Conservation (phyloP, 2,329 filamentous ascomycete species). For the Epicoccum nigrum region DNA sequence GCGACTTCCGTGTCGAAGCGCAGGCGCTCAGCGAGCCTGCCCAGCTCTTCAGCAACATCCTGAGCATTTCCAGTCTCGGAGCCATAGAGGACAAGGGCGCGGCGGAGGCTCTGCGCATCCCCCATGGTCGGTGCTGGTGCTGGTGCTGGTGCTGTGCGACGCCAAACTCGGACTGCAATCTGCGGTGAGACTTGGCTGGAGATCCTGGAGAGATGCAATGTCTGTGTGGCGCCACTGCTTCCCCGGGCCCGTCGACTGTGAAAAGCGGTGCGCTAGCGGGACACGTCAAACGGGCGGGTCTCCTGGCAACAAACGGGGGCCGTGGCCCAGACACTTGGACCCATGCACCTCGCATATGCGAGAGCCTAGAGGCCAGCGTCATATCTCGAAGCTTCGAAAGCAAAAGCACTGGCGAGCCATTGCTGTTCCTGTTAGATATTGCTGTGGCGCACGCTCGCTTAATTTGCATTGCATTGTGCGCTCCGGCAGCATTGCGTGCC, state of each 20-base stretch:
- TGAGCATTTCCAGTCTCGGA: conserved; percentile 95
- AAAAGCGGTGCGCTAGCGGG: conserved; percentile 34
- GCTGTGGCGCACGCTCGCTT: conserved; percentile 19
- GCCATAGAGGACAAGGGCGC: conserved; percentile 80
- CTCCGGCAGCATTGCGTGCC: no score
- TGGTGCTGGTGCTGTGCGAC: no score
- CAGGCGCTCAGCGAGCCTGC: conserved; percentile 73
- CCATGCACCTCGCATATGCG: no score
- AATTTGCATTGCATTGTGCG: not conserved
- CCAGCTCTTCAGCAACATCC: conserved; percentile 86
- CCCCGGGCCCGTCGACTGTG: conserved; percentile 23
- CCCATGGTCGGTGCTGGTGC: conserved; percentile 29
- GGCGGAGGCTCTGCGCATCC: conserved; percentile 39
- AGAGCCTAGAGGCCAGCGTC: conserved; percentile 3
- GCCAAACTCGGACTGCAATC: conserved; percentile 14
- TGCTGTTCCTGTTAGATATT: no score
- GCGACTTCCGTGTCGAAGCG: conserved; percentile 77
- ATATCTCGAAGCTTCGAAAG: conserved; percentile 17
- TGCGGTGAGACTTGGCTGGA: conserved; percentile 30
- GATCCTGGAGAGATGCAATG: conserved; percentile 15
- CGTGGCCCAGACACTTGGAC: not conserved
- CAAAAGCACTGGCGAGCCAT: not conserved
- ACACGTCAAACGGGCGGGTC: conserved; percentile 36
- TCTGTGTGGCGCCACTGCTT: conserved; percentile 27
- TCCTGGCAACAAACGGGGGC: conserved; percentile 27